These are phyloP conservation scores for Ampelocalamus luodianensis DNA, from an alignment of 176 grass and related monocot genomes.

Conservation along the genomic window DNA sequence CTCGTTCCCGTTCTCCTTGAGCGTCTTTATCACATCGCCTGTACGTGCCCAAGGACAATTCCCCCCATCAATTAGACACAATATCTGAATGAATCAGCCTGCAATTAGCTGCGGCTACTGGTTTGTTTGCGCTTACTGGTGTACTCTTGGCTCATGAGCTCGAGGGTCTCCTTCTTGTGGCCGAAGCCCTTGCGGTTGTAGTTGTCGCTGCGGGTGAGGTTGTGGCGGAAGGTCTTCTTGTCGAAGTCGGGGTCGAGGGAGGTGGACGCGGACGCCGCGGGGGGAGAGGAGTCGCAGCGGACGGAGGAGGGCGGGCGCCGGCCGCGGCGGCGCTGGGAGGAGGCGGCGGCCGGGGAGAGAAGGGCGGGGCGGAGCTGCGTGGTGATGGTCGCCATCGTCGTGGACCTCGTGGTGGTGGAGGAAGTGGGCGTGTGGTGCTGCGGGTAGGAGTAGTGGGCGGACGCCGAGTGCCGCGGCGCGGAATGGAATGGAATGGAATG, in stretches of 20 bases:
- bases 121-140: slow-evolving; percentile 60
- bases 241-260: slow-evolving; percentile 79
- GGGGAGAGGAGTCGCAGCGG: slow-evolving; percentile 61
- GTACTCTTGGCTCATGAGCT: slow-evolving; percentile 90
- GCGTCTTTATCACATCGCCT: slow-evolving; percentile 93
- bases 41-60: background rate
- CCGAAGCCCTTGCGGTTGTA: slow-evolving; percentile 95
- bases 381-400: slow-evolving; percentile 63
- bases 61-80: background rate
- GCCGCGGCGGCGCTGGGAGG: slow-evolving; percentile 21
- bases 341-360: slow-evolving; percentile 43
- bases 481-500: background rate
- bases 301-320: slow-evolving; percentile 37
- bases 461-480: slow-evolving; percentile 16
- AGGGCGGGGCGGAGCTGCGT: slow-evolving; percentile 59
- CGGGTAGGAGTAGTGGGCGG: background rate
- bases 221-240: slow-evolving; percentile 97
- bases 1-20: slow-evolving; percentile 78
- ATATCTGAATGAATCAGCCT: background rate
- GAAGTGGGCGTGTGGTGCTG: background rate
- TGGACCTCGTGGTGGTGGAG: background rate
- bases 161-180: slow-evolving; percentile 97
- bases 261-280: slow-evolving; percentile 29
- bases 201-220: slow-evolving; percentile 93
- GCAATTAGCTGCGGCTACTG: background rate